These are phyloP conservation scores for Luzula sylvatica DNA, from an alignment of 176 grass and related monocot genomes.

Conservation along the genomic window DNA sequence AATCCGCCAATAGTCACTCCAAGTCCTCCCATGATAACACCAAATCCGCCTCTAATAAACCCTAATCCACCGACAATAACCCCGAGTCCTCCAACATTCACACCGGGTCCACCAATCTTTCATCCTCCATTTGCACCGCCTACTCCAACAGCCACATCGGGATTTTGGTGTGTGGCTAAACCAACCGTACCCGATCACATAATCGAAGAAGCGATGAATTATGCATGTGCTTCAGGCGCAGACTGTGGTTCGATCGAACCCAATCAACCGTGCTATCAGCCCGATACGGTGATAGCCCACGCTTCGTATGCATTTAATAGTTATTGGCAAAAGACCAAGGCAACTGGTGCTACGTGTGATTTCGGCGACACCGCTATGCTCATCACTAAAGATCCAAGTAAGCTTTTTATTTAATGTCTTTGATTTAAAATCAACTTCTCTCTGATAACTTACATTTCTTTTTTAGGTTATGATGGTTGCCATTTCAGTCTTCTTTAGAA, in stretches of 20 bases:
- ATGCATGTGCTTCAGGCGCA: slow-evolving; percentile 60
- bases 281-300: slow-evolving; percentile 54
- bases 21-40: not conserved
- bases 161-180: slow-evolving; percentile 77
- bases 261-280: slow-evolving; percentile 46
- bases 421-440: not conserved
- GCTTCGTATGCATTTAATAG: slow-evolving; percentile 91
- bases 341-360: slow-evolving; percentile 78
- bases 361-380: slow-evolving; percentile 82
- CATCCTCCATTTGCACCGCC: slow-evolving; percentile 32
- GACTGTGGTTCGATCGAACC: slow-evolving; percentile 59
- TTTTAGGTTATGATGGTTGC: slow-evolving; percentile 52
- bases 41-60: slow-evolving; percentile 16
- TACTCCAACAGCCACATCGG: not conserved
- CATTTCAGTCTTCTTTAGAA: slow-evolving; percentile 59
- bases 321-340: slow-evolving; percentile 72
- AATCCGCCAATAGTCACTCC: slow-evolving; percentile 8
- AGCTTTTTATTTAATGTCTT: not conserved
- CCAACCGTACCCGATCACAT: slow-evolving; percentile 54
- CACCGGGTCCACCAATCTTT: slow-evolving; percentile 38
- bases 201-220: slow-evolving; percentile 84
- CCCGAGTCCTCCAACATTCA: slow-evolving; percentile 25
- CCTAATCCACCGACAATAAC: slow-evolving; percentile 1
- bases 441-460: slow-evolving; percentile 4
- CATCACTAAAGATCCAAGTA: slow-evolving; percentile 90